These are phyloP conservation scores for Rostrohypoxylon terebratum DNA, from an alignment of 495 filamentous ascomycete species.

Conservation along the genomic window DNA sequence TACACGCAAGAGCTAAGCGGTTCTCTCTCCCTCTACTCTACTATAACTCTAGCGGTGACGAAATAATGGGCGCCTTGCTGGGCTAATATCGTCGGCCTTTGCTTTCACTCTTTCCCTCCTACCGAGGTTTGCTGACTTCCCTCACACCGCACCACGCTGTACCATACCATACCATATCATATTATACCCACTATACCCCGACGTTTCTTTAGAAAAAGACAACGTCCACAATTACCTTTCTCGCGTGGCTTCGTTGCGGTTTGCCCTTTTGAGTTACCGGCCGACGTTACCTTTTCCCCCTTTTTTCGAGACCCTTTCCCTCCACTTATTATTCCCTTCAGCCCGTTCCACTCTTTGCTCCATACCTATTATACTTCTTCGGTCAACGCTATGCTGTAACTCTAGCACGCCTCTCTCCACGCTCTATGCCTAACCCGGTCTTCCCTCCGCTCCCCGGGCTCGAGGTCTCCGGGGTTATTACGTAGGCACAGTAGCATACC, in stretches of 20 bases:
- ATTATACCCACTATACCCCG: neutral
- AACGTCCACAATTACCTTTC: neutral
- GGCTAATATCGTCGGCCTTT: neutral
- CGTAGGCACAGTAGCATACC: neutral
- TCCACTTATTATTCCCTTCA: conserved; percentile 6
- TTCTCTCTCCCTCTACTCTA: neutral
- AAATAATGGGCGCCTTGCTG: neutral
- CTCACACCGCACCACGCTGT: neutral
- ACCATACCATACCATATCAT: neutral
- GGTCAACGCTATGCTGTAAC: neutral
- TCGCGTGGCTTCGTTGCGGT: neutral
- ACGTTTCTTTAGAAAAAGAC: conserved; percentile 4
- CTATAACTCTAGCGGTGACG: conserved; percentile 2
- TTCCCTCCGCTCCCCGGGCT: neutral
- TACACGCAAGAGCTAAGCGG: neutral
- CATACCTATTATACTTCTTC: conserved; percentile 1
- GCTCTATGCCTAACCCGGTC: neutral
- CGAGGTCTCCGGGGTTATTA: neutral
- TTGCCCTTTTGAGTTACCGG: neutral
- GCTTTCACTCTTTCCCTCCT: neutral
- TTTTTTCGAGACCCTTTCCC: conserved; percentile 6
- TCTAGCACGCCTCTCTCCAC: conserved; percentile 7
- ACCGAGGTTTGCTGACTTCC: neutral
- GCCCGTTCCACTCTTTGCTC: neutral
- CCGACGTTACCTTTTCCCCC: conserved; percentile 5